Conservation (phyloP, 495 filamentous ascomycete genomes). For the Penicillium longicatenatum region DNA sequence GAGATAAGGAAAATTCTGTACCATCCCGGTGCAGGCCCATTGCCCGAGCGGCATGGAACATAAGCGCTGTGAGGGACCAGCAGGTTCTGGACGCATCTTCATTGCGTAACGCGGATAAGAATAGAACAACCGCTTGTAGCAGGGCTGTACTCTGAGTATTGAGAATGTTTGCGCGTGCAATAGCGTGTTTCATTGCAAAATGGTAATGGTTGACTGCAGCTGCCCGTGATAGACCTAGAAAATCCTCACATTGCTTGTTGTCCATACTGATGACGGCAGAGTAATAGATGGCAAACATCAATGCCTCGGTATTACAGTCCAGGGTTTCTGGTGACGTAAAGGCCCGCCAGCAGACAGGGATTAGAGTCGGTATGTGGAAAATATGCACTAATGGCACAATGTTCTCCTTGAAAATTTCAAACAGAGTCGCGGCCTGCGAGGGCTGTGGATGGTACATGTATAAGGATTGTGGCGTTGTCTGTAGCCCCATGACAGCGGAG, state of each 20-base stretch:
- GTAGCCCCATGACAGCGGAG: conserved; percentile 55
- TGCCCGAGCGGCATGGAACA: conserved; percentile 67
- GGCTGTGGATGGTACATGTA: conserved; percentile 46
- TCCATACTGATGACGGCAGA: conserved; percentile 65
- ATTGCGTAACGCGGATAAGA: conserved; percentile 54
- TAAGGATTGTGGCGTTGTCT: conserved; percentile 28
- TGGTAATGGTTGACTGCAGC: conserved; percentile 33
- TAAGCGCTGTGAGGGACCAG: conserved; percentile 62
- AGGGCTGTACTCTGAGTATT: conserved; percentile 66
- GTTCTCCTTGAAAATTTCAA: conserved; percentile 62
- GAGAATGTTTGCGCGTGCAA: conserved; percentile 68
- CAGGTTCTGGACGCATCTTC: conserved; percentile 56
- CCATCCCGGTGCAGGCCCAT: conserved; percentile 76
- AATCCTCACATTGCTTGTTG: conserved; percentile 5
- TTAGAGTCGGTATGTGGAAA: conserved; percentile 60
- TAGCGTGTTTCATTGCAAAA: conserved; percentile 69
- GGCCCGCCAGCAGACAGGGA: conserved; percentile 35
- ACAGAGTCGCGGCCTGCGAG: conserved; percentile 62
- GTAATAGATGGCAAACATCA: conserved; percentile 76
- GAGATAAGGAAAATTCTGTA: conserved; percentile 57
- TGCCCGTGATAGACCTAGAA: conserved; percentile 3
- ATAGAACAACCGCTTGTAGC: conserved; percentile 70
- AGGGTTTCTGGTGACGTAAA: conserved; percentile 44
- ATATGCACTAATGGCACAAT: conserved; percentile 64
- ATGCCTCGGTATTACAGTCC: conserved; percentile 51